Conservation (phyloP, 805 yeast genomes). For the Starmerella scarabaei region DNA sequence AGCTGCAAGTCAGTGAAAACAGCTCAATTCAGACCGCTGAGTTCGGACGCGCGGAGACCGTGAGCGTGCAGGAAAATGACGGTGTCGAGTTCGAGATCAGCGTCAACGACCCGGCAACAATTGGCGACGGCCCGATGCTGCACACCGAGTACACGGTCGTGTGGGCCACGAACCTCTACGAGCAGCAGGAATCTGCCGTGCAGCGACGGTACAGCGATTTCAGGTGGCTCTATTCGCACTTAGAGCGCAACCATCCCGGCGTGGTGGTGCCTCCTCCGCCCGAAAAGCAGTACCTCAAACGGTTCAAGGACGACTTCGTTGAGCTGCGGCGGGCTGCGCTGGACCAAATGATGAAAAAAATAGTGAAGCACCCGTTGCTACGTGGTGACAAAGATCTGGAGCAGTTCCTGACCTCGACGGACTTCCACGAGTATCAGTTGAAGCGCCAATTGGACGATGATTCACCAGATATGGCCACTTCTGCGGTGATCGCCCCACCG, state of each 20-base stretch:
- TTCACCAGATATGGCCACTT: conserved; percentile 32
- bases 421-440: conserved; percentile 56
- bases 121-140: conserved; percentile 78
- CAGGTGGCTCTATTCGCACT: conserved; percentile 83
- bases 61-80: not conserved
- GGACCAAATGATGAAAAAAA: conserved; percentile 71
- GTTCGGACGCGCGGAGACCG: not conserved
- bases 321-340: conserved; percentile 74
- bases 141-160: conserved; percentile 78
- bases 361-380: conserved; percentile 43
- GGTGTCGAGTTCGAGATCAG: conserved; percentile 9
- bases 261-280: conserved; percentile 90
- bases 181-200: conserved; percentile 40
- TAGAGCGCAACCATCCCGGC: conserved; percentile 81
- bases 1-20: too few species aligned
- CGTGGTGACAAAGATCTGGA: conserved; percentile 64
- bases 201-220: conserved; percentile 84
- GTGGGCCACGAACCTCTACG: conserved; percentile 38
- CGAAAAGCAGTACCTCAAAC: conserved; percentile 82
- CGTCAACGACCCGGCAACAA: conserved; percentile 25
- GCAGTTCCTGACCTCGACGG: conserved; percentile 61
- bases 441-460: conserved; percentile 32
- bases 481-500: not conserved
- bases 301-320: conserved; percentile 80
- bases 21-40: not conserved